Conservation (phyloP, 1,139 yeast species). For the Saccharomyces hybrid region DNA sequence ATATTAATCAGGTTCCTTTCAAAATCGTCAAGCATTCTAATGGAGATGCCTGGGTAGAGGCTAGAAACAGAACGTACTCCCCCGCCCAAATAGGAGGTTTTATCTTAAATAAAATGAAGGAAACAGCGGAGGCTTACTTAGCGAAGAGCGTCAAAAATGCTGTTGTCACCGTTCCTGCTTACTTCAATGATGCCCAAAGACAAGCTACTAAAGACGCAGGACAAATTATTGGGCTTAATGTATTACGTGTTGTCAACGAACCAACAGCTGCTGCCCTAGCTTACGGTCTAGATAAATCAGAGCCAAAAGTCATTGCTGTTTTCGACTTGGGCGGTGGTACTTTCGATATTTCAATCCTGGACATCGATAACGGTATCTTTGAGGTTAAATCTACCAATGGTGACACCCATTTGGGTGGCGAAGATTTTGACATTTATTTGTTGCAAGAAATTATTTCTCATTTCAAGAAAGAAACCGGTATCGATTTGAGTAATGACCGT, state of each 20-base stretch:
- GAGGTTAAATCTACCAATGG: conserved; percentile 98
- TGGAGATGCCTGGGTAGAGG: conserved; percentile 99
- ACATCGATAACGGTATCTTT: conserved; percentile 93
- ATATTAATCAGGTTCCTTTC: conserved; percentile 92
- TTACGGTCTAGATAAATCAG: conserved; percentile 86
- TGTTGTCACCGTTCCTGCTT: conserved; percentile 96
- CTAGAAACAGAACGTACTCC: conserved; percentile 86
- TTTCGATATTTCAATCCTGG: conserved; percentile 89
- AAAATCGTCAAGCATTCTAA: conserved; percentile 91
- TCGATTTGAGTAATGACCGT: conserved; percentile 84
- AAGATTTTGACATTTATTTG: conserved; percentile 81
- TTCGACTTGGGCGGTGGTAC: conserved; percentile 99
- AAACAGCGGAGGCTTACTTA: conserved; percentile 87
- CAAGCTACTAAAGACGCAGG: conserved; percentile 99
- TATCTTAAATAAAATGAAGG: conserved; percentile 86
- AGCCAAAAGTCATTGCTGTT: conserved; percentile 83
- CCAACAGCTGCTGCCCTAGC: conserved; percentile 99
- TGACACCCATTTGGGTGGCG: conserved; percentile 99
- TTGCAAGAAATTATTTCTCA: conserved; percentile 85
- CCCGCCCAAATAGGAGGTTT: conserved; percentile 98
- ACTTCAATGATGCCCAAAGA: conserved; percentile 96
- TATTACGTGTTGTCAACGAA: conserved; percentile 94
- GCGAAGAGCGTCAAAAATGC: conserved; percentile 84
- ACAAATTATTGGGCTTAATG: conserved; percentile 93
- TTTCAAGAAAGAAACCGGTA: conserved; percentile 88